Evolutionary conservation across 306 rosid genomes (phyloP).

Genomic region (Acacia crassicarpa): DNA sequence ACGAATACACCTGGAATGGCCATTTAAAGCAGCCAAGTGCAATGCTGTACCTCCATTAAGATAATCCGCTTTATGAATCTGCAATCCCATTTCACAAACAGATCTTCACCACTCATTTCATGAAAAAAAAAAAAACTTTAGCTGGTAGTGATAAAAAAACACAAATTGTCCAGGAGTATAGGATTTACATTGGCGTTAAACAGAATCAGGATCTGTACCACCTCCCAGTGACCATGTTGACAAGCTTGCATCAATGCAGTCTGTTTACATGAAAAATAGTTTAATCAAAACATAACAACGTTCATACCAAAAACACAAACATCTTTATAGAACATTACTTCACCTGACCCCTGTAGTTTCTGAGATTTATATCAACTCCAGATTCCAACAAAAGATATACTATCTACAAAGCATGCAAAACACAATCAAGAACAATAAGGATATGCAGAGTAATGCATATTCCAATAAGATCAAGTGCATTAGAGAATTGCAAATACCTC

Average conservation of each 20-base stretch:
- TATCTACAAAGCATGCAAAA: constrained; percentile 58
- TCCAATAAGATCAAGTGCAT: constrained; percentile 3
- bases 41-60: constrained; percentile 95
- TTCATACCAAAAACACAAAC: not conserved
- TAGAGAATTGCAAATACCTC: constrained; percentile 59
- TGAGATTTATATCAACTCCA: constrained; percentile 89
- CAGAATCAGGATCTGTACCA: constrained; percentile 75
- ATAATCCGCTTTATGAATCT: constrained; percentile 91
- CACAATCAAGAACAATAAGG: constrained; percentile 10
- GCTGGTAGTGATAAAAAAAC: not conserved
- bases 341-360: constrained; percentile 99
- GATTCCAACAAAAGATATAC: constrained; percentile 84
- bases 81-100: constrained; percentile 35
- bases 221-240: constrained; percentile 98
- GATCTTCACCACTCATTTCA: constrained; percentile 16
- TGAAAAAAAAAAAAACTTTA: not conserved
- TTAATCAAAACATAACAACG: not conserved
- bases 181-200: constrained; percentile 72
- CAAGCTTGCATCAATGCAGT: constrained; percentile 99
- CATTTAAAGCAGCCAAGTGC: constrained; percentile 92
- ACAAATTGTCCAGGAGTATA: constrained; percentile 2
- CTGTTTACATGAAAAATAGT: constrained; percentile 44
- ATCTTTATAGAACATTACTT: constrained; percentile 18
- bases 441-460: not conserved
- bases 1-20: constrained; percentile 87